These are phyloP conservation scores for Hordeum marinum DNA, from an alignment of 176 grass and related monocot species.

Conservation along the genomic window DNA sequence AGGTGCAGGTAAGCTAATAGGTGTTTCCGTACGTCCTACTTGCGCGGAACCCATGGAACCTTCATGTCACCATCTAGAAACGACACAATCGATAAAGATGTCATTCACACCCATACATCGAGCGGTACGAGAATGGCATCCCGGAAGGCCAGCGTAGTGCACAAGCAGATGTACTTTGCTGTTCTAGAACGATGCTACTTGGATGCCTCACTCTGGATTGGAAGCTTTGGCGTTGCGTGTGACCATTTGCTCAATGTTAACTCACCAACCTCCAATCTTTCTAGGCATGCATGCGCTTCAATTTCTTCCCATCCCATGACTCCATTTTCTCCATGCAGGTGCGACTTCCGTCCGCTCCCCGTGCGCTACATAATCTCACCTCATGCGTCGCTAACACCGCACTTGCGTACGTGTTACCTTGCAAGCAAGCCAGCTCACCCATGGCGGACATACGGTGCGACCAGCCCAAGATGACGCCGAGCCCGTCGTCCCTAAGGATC, in stretches of 20 bases:
- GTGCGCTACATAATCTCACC: conserved; percentile 19
- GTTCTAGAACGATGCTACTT: conserved; percentile 24
- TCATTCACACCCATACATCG: background rate
- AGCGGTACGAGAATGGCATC: background rate
- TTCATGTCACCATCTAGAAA: background rate
- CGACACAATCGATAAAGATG: background rate
- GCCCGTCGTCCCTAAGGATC: background rate
- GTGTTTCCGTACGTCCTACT: background rate
- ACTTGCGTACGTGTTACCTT: background rate
- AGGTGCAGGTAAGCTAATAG: background rate
- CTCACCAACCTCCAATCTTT: conserved; percentile 25
- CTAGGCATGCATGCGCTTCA: background rate
- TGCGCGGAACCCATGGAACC: background rate
- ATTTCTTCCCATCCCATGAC: background rate
- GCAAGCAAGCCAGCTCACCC: background rate
- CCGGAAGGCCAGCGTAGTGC: background rate
- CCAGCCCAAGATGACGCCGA: conserved; percentile 14
- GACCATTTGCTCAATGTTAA: background rate
- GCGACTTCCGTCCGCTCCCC: background rate
- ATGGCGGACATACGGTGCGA: conserved; percentile 49
- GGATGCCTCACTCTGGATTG: background rate
- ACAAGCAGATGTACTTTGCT: background rate
- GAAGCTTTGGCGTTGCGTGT: conserved; percentile 21
- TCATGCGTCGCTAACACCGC: background rate
- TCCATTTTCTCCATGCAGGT: conserved; percentile 30